Conservation (phyloP, 805 yeast species). For the Candida coquimbonensis region DNA sequence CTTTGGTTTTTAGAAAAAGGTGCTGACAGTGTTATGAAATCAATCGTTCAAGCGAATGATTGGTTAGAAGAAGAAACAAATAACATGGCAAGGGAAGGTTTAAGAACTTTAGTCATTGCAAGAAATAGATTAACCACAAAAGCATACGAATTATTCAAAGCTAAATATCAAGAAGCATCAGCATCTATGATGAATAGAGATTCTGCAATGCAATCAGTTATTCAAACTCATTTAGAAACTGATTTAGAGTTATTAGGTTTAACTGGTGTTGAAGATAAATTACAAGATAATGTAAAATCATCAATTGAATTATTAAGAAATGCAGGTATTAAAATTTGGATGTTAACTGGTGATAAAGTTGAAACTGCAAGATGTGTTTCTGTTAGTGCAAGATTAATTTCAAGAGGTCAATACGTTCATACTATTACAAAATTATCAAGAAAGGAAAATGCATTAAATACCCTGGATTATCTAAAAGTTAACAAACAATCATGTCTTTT, state of each 20-base stretch:
- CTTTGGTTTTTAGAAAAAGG: constrained; percentile 88
- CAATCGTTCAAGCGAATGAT: constrained; percentile 76
- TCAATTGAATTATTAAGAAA: constrained; percentile 88
- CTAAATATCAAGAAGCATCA: constrained; percentile 64
- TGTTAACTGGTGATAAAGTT: constrained; percentile 98
- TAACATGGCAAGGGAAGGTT: constrained; percentile 97
- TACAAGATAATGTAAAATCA: constrained; percentile 86
- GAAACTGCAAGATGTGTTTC: constrained; percentile 98
- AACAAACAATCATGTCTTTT: constrained; percentile 63
- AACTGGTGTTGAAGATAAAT: constrained; percentile 95
- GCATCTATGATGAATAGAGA: constrained; percentile 79
- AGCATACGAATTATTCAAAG: constrained; percentile 54
- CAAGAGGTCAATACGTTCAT: constrained; percentile 92
- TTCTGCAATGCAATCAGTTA: constrained; percentile 56
- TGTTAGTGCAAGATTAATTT: constrained; percentile 86
- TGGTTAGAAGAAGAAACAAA: constrained; percentile 98
- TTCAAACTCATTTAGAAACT: constrained; percentile 65
- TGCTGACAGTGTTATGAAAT: constrained; percentile 91
- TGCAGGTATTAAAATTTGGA: constrained; percentile 98
- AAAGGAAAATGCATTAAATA: constrained; percentile 60
- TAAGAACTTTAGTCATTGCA: constrained; percentile 92
- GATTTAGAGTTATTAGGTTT: constrained; percentile 83
- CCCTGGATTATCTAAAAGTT: constrained; percentile 62
- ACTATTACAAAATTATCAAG: constrained; percentile 60
- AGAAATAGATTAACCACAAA: constrained; percentile 57